Evolutionary conservation across 106 monocot genomes (phyloP), one percentile per base, ranked within the genome.

Genomic region (Dendrobium nobile): DNA sequence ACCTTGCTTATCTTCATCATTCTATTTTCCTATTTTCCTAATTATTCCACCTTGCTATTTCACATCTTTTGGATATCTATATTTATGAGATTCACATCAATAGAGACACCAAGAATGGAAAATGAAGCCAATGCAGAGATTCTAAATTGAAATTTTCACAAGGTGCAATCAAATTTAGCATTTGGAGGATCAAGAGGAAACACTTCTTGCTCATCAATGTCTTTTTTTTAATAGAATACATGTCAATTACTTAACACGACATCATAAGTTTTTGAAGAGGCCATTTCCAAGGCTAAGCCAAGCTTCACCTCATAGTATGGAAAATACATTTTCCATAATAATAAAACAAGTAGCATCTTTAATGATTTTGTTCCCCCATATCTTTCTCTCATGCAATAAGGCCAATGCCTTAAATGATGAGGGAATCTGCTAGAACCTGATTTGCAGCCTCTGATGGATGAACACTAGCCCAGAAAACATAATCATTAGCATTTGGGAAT

Each of bases 381-480:
- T 6, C 13, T 16, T 20, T 74, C 70, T 44, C 31, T 89, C 72
- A 96, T 72, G 73, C 7, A 47, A 97, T 55, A 40, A 94, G 90
- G 54, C 41, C 42, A 48, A 97, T 86, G 77, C 97, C 92, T 55
- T 82, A 31, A 7, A 73, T 0, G 48, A 97, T 47, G 54, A 97
- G 86, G 0, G 92, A 79, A 51, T 89, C 79, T 9, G 97, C 88
- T 1, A 97, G n/a, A 2, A 94, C 86, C 74, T 88, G 82, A 81
- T 97, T 97, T 9, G 97, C 97, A 2, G 94, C 80, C 64, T 97
- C 90, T 0, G 97, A 80, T 4, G 97, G 97, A 64, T 97, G 97
- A 19, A 97, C 92, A 24, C 87, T 85, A 44, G 92, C 97, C 90
- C 89, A 94, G 78, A 94, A 97, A 75, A 97, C 96, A 48, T 97